Conservation (phyloP, 352 stramenopile genomes). For the Phytophthora boehmeriae region DNA sequence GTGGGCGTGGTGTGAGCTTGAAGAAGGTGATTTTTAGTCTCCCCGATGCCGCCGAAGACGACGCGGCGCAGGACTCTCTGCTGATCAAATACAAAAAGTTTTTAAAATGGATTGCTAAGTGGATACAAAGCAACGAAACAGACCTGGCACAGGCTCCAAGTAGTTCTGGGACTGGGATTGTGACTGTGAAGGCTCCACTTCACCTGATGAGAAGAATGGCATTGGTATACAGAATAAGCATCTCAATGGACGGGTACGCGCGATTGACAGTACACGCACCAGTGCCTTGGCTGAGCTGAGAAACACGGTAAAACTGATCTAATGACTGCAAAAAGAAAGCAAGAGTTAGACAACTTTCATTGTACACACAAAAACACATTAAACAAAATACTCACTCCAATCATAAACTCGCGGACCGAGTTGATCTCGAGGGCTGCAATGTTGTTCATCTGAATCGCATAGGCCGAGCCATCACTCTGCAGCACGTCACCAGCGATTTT, state of each 20-base stretch:
- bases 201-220: conserved; percentile 7
- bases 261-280: conserved; percentile 24
- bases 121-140: not conserved
- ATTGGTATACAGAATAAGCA: conserved; percentile 6
- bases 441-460: conserved; percentile 90
- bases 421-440: conserved; percentile 87
- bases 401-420: conserved; percentile 89
- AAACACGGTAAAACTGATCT: conserved; percentile 79
- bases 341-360: not conserved
- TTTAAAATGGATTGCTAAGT: conserved; percentile 8
- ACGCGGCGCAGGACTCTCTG: conserved; percentile 36
- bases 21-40: conserved; percentile 24
- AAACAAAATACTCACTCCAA: conserved; percentile 51
- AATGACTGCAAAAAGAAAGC: conserved; percentile 54
- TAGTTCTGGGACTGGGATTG: conserved; percentile 49
- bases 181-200: conserved; percentile 32
- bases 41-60: conserved; percentile 62
- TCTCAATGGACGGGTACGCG: not conserved
- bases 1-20: not conserved
- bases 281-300: conserved; percentile 54
- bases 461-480: conserved; percentile 71
- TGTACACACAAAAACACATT: not conserved
- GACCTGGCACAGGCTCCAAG: conserved; percentile 47
- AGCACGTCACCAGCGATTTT: conserved; percentile 75
- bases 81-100: conserved; percentile 12